Evolutionary conservation across 192 early-diverging fungal genomes (phyloP).

Genomic region (Coemansia sp.): DNA sequence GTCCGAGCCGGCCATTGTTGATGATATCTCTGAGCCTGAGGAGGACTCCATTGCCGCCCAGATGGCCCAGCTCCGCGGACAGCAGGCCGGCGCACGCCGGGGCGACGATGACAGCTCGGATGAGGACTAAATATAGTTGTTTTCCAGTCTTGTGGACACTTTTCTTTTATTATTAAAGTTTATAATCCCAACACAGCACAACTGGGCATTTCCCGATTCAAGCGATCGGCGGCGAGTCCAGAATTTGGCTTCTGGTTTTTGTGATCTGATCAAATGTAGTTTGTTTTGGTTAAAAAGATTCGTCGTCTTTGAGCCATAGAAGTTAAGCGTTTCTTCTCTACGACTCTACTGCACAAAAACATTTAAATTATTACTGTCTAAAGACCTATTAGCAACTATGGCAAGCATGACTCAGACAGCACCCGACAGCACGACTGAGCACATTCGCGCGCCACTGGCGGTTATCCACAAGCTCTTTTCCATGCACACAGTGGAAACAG

Average conservation of each 20-base stretch:
- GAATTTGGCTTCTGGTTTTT: background rate
- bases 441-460: conserved; percentile 26
- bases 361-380: conserved; percentile 1
- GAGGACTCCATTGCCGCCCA: conserved; percentile 94
- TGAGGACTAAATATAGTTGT: conserved; percentile 40
- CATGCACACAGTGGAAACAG: conserved; percentile 13
- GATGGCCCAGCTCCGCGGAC: conserved; percentile 86
- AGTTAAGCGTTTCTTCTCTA: background rate
- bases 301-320: background rate
- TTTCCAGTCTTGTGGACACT: background rate
- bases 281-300: background rate
- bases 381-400: conserved; percentile 8
- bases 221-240: no score
- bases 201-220: no score
- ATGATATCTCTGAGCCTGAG: conserved; percentile 95
- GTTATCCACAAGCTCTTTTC: conserved; percentile 45
- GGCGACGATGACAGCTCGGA: conserved; percentile 53
- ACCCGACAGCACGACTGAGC: conserved; percentile 22
- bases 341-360: background rate
- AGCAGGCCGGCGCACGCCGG: conserved; percentile 54
- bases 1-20: conserved; percentile 68
- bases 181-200: background rate
- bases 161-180: background rate
- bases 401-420: conserved; percentile 8
- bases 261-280: background rate